A percentile compares a stretch with the other conserved stretches of the same genome.
Evolutionary conservation across 176 grass and related monocot genomes (phyloP).

Genomic region (Raddia guianensis): DNA sequence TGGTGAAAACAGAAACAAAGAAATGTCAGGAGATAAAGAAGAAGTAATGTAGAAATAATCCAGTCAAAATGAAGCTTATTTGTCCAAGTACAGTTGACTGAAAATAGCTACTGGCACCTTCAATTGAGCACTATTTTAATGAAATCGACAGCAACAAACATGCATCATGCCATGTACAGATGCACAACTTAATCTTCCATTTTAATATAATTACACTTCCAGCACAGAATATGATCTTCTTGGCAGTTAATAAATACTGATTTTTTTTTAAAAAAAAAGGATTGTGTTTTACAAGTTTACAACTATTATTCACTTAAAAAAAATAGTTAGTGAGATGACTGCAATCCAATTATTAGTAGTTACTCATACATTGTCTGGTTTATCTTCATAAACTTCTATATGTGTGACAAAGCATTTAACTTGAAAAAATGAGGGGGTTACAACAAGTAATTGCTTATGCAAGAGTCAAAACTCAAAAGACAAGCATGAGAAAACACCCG

Average conservation of each 20-base stretch:
- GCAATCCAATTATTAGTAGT: conserved; percentile 15
- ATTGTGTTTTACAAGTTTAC: background rate
- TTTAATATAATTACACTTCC: conserved; percentile 12
- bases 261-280: too few relatives aligned
- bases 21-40: conserved; percentile 22
- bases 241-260: conserved; percentile 19
- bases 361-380: background rate
- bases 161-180: background rate
- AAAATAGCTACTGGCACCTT: background rate
- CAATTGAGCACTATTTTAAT: conserved; percentile 13
- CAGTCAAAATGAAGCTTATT: background rate
- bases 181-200: background rate
- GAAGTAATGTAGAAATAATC: conserved; percentile 19
- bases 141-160: conserved; percentile 16
- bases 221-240: background rate
- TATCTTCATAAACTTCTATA: background rate
- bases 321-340: background rate
- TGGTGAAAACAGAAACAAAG: conserved; percentile 36
- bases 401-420: conserved; percentile 22
- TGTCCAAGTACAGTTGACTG: background rate
- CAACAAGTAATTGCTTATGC: background rate
- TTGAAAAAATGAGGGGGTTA: conserved; percentile 14
- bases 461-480: background rate
- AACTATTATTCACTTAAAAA: background rate
- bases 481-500: background rate